A percentile compares a stretch with the other conserved stretches of the same genome.
phyloP scores from a whole-genome alignment of 345 rosid genomes.

The Garcia nutans region DNA sequence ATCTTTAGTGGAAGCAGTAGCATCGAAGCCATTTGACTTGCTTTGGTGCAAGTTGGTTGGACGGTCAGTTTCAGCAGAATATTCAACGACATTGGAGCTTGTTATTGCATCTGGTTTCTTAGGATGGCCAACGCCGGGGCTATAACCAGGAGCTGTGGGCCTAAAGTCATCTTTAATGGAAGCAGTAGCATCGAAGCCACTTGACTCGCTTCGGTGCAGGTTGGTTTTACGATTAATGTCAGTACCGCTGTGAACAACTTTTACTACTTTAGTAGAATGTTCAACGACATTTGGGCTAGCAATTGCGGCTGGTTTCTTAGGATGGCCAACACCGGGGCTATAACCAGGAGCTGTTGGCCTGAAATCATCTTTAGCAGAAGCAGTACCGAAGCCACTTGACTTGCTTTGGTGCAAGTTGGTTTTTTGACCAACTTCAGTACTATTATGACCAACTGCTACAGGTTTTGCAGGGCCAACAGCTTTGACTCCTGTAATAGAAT shows the following conservation, averaged over 20 bases:
- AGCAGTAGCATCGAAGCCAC: neutral
- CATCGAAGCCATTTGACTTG: neutral
- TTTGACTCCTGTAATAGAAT: slow-evolving; percentile 20
- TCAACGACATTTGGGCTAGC: too few relatives aligned
- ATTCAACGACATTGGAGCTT: too few relatives aligned
- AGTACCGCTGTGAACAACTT: too few relatives aligned
- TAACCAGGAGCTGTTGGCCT: slow-evolving; percentile 39
- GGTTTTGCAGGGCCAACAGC: slow-evolving; percentile 40
- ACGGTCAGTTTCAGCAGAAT: too few relatives aligned
- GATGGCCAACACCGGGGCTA: slow-evolving; percentile 45
- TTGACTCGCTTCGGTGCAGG: neutral
- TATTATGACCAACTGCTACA: slow-evolving; percentile 28
- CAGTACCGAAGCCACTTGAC: neutral
- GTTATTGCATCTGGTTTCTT: neutral
- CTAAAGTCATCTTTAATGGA: slow-evolving; percentile 20
- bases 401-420: neutral
- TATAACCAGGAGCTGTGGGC: slow-evolving; percentile 42
- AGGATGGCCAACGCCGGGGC: slow-evolving; percentile 42
- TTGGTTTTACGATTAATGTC: neutral
- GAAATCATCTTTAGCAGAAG: slow-evolving; percentile 19
- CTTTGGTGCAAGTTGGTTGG: neutral
- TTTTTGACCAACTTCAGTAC: slow-evolving; percentile 37
- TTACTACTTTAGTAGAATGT: too few relatives aligned
- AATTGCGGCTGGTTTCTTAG: neutral
- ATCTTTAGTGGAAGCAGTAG: slow-evolving; percentile 2